Evolutionary conservation across 1,284 basidiomycete genomes (phyloP).

Genomic region (Apiotrichum porosum): DNA sequence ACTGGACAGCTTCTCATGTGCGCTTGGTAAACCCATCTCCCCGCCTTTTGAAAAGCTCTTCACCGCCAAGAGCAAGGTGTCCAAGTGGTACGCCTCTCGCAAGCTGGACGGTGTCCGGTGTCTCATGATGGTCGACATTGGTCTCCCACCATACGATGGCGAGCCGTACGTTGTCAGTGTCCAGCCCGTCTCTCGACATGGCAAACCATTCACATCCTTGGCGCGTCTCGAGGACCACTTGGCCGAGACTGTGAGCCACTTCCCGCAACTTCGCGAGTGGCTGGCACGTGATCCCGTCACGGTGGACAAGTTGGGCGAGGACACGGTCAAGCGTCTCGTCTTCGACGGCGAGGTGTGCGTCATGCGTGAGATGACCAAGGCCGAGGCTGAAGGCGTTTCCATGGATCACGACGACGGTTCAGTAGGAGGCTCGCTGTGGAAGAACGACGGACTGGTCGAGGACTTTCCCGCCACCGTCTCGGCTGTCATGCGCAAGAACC

Average conservation of each 20-base stretch:
- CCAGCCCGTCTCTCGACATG: conserved; percentile 31
- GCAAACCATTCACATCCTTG: conserved; percentile 36
- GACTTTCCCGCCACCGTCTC: conserved; percentile 41
- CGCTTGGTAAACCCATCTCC: conserved; percentile 33
- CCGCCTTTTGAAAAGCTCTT: conserved; percentile 24
- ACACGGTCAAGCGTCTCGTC: conserved; percentile 34
- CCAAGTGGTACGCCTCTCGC: conserved; percentile 38
- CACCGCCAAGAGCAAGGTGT: neutral
- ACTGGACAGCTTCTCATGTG: conserved; percentile 28
- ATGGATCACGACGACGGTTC: neutral
- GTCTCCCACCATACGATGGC: conserved; percentile 5
- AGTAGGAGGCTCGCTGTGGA: conserved; percentile 16
- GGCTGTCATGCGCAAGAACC: conserved; percentile 23
- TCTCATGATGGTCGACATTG: conserved; percentile 33
- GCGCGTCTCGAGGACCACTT: conserved; percentile 25
- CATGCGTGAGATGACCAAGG: conserved; percentile 14
- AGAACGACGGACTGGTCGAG: conserved; percentile 28
- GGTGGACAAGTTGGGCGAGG: neutral
- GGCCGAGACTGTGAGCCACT: conserved; percentile 1
- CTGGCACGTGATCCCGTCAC: conserved; percentile 14
- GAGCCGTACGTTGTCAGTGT: conserved; percentile 8
- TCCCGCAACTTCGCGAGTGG: conserved; percentile 16
- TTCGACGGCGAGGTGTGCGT: conserved; percentile 47
- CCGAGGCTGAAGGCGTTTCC: neutral
- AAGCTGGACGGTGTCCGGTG: conserved; percentile 46